Evolutionary conservation across 129 eudicot genomes (phyloP).

Genomic region (Flaveria sonorensis): DNA sequence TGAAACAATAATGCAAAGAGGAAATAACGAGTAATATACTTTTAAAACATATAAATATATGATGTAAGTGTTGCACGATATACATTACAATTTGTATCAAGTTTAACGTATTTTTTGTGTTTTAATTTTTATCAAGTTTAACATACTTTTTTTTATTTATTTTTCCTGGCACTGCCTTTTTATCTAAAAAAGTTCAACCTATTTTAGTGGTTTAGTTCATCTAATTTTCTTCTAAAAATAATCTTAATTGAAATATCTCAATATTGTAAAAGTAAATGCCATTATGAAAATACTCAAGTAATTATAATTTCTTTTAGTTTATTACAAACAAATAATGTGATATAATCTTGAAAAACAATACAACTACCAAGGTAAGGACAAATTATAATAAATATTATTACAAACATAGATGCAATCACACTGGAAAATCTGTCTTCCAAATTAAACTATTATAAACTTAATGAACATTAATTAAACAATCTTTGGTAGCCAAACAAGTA

Average conservation of each 20-base stretch:
- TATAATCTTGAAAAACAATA: neutral
- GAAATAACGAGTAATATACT: no score
- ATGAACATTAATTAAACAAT: neutral
- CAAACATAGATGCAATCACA: conserved; percentile 26
- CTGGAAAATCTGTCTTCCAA: neutral
- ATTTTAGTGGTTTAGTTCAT: no score
- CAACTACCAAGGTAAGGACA: neutral
- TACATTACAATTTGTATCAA: no score
- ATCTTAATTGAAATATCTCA: neutral
- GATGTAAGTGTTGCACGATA: no score
- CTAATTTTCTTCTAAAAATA: neutral
- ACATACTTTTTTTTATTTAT: no score
- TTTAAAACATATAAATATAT: no score
- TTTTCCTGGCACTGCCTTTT: no score
- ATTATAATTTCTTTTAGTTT: neutral
- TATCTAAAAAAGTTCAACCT: no score
- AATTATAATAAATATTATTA: neutral
- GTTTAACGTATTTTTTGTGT: no score
- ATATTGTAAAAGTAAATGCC: neutral
- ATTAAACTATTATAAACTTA: conserved; percentile 15
- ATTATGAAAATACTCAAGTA: neutral
- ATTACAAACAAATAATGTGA: neutral
- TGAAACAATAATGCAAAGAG: no score
- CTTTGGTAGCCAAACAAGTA: conserved; percentile 29
- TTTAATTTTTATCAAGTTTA: no score